Base-by-base conservation (phyloP, 1,139 yeast genomes). In the Nadsonia commutata region DNA sequence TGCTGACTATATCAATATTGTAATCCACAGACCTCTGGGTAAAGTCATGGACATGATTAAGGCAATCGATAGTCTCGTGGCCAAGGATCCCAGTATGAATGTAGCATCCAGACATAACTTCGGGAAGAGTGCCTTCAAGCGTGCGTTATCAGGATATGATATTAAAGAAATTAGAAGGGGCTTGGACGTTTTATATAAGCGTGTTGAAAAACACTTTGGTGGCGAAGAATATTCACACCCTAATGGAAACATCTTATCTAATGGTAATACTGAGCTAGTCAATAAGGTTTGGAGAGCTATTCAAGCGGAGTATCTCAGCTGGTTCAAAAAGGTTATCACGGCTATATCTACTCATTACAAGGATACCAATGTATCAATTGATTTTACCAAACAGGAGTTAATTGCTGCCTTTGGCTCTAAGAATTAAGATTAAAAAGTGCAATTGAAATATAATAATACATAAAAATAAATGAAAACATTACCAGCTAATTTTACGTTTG, bases 41-140 rank as follows among this genome's bases (percentile, higher is more conserved):
- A 80, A 76, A 55, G 60, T 82, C 45, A 65, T 72, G 31, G 78
- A 76, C 23, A 80, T 82, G 57, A 73, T 85, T 3, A 71, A 71
- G 40, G 84, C 78, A 39, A 75, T 80, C 41, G 80, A 78, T 45
- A 68, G 72, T 2, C 59, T 77, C 20, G 57, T 68, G 4, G 66
- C 68, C 38, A 62, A 60, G 44, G 60, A 62, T 38, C 59, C 57
- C 2, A 50, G 48, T 2, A 65, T 64, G n/a, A 67, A 70, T 45
- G 76, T 77, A 2, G 70, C 79, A 1, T 72, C 69, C 49, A 75
- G 80, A 49, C 80, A 78, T 51, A 78, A 80, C 20, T 79, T 76
- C 51, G 78, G 75, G 49, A 71, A 72, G 52, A 70, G 75, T 42
- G 70, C 74, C 20, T 64, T 84, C 47, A 74, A 71, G 49, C 71